Evolutionary conservation across 2,329 filamentous ascomycete species (phyloP).

Genomic region (Penicillium sp.): DNA sequence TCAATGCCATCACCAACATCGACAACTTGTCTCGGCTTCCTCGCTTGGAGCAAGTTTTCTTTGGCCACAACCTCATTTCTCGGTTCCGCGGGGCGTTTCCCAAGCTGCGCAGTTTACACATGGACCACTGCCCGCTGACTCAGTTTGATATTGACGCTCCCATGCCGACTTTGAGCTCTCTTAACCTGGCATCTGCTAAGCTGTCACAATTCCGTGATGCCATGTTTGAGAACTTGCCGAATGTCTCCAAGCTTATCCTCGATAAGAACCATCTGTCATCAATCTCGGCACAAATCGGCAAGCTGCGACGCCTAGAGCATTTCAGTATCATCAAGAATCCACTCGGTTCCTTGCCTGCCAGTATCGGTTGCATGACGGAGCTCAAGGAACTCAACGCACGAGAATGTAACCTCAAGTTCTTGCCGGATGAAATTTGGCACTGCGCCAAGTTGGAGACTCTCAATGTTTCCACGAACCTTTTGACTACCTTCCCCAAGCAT

Average conservation of each 20-base stretch:
- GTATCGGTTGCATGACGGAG: constrained; percentile 86
- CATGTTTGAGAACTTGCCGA: constrained; percentile 84
- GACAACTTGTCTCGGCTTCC: constrained; percentile 85
- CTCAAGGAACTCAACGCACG: constrained; percentile 85
- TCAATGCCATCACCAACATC: constrained; percentile 87
- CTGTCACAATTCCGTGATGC: constrained; percentile 85
- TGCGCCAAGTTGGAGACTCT: constrained; percentile 87
- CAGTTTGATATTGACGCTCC: constrained; percentile 82
- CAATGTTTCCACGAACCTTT: constrained; percentile 93
- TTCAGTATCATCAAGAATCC: constrained; percentile 94
- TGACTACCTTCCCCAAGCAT: constrained; percentile 89
- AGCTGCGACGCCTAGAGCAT: constrained; percentile 80
- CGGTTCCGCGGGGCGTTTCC: constrained; percentile 89
- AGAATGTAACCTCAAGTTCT: constrained; percentile 87
- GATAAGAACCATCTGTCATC: constrained; percentile 97
- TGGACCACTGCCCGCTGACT: constrained; percentile 95
- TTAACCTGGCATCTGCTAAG: constrained; percentile 92
- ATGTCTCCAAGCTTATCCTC: constrained; percentile 83
- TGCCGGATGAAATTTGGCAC: constrained; percentile 96
- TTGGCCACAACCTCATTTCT: constrained; percentile 91
- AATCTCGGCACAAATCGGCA: constrained; percentile 82
- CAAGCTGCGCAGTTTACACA: constrained; percentile 78
- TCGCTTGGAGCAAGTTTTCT: constrained; percentile 82
- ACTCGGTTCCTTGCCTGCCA: constrained; percentile 79
- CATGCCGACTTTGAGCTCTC: constrained; percentile 79